Base-by-base conservation (phyloP, 306 rosid genomes). In the Prunus salicina region DNA sequence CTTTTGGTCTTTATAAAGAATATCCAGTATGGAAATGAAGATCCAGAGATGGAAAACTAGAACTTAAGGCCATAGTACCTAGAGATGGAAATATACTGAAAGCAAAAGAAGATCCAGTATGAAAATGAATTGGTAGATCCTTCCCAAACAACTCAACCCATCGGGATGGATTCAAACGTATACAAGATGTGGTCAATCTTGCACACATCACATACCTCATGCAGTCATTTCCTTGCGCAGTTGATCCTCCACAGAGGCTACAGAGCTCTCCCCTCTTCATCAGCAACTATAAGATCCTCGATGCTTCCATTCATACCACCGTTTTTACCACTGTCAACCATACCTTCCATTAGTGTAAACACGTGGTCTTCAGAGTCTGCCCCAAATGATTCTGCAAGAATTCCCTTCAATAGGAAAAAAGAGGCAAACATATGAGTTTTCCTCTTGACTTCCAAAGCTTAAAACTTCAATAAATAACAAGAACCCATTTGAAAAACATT, bases 181-280 rank as follows among this genome's bases (percentile, higher is more conserved):
- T 14, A 67, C 64, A 19, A 71, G n/a, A 71, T n/a, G 6, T 53
- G 32, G 50, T 49, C 24, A 58, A 25, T 52, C 16, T 30, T 12
- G 7, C 28, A 49, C 63, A 69, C 71, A 77, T 69, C 69, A 77
- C 79, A 67, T 80, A 91, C 98, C 96, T 90, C 97, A 57, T 90
- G 90, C 91, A 43, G 91, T 89, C 93, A 89, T 92, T 85, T 92
- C 98, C 88, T 89, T 92, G 43, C 76, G 88, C 41, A 90, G 85
- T 81, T 94, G 97, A 84, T 86, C 87, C 91, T 94, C 97, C 69
- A 88, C 92, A 13, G 96, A 90, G 65, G 96, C 90, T 71, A 92
- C 87, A 9, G 96, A 85, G 69, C 83, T 85, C 69, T 86, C 98
- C 79, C 96, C 79, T 95, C 97, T 57, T 95, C 98, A 38, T 92